phyloP scores from a whole-genome alignment of 2,329 filamentous ascomycete genomes.

The Zasmidium angulare region DNA sequence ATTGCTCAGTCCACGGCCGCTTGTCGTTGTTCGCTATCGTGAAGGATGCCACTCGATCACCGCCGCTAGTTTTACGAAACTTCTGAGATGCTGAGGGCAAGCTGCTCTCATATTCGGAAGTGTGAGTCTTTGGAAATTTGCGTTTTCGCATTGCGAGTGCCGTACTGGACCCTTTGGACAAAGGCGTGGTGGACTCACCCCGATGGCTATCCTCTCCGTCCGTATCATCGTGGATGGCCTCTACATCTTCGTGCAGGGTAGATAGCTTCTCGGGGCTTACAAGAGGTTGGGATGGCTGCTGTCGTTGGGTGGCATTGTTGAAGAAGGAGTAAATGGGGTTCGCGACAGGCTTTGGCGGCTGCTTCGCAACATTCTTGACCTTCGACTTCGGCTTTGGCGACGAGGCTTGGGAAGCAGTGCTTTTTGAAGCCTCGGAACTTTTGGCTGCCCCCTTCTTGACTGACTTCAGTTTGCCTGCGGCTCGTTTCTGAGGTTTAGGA shows the following conservation, averaged over 20 bases:
- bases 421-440: constrained; percentile 1
- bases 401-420: constrained; percentile 17
- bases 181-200: constrained; percentile 12
- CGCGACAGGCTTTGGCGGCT: constrained; percentile 36
- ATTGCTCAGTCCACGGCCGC: constrained; percentile 85
- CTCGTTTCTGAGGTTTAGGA: constrained; percentile 15
- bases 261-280: constrained; percentile 43
- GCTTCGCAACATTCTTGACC: constrained; percentile 32
- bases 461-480: constrained; percentile 24
- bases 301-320: constrained; percentile 43
- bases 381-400: constrained; percentile 19
- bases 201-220: constrained; percentile 27
- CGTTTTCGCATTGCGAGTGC: constrained; percentile 37
- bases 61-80: constrained; percentile 43
- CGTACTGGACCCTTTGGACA: constrained; percentile 35
- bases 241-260: constrained; percentile 22
- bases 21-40: constrained; percentile 50
- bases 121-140: constrained; percentile 27
- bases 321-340: constrained; percentile 53
- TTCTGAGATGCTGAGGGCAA: constrained; percentile 40
- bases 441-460: constrained; percentile 13
- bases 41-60: constrained; percentile 34
- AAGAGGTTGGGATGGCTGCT: constrained; percentile 37
- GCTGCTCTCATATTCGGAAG: constrained; percentile 14
- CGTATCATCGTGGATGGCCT: constrained; percentile 35